A percentile compares a stretch with the other conserved stretches of the same genome.
Evolutionary conservation across 805 yeast genomes (phyloP).

Genomic region (Novakomyces olei): DNA sequence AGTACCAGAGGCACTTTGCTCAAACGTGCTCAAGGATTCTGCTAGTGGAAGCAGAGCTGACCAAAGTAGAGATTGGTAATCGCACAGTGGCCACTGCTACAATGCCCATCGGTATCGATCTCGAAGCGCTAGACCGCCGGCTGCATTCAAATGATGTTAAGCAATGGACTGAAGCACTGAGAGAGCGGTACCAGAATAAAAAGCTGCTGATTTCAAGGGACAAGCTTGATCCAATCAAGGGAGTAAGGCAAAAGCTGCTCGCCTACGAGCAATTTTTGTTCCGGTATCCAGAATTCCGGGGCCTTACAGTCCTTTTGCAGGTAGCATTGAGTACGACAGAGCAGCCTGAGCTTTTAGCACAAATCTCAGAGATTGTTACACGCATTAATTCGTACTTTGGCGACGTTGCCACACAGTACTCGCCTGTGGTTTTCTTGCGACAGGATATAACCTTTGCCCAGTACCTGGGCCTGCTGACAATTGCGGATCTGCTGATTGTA

Average conservation of each 20-base stretch:
- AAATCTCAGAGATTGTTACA: slow-evolving; percentile 54
- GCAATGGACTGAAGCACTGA: slow-evolving; percentile 43
- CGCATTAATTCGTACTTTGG: slow-evolving; percentile 56
- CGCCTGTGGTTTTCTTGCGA: slow-evolving; percentile 57
- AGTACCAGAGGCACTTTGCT: slow-evolving; percentile 78
- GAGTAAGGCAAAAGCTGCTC: slow-evolving; percentile 63
- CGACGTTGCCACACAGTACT: slow-evolving; percentile 48
- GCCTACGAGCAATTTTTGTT: slow-evolving; percentile 66
- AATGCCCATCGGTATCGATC: slow-evolving; percentile 22
- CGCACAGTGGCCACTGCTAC: slow-evolving; percentile 17
- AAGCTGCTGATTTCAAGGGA: slow-evolving; percentile 68
- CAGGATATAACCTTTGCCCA: slow-evolving; percentile 80
- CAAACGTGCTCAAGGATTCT: slow-evolving; percentile 73
- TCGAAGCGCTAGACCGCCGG: slow-evolving; percentile 24
- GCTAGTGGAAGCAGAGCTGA: slow-evolving; percentile 66
- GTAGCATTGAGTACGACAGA: slow-evolving; percentile 42
- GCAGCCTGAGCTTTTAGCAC: slow-evolving; percentile 41
- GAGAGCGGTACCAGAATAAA: slow-evolving; percentile 56
- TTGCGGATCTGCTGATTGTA: slow-evolving; percentile 73
- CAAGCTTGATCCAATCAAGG: slow-evolving; percentile 68
- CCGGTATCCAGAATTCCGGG: slow-evolving; percentile 48
- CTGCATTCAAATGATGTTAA: slow-evolving; percentile 21
- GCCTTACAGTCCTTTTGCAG: slow-evolving; percentile 55
- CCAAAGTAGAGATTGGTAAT: slow-evolving; percentile 33
- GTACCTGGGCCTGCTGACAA: slow-evolving; percentile 63